Percentiles rank a stretch among this genome's conserved stretches.
phyloP scores from a whole-genome alignment of 495 filamentous ascomycete genomes.

The Penicillium coprophilum region DNA sequence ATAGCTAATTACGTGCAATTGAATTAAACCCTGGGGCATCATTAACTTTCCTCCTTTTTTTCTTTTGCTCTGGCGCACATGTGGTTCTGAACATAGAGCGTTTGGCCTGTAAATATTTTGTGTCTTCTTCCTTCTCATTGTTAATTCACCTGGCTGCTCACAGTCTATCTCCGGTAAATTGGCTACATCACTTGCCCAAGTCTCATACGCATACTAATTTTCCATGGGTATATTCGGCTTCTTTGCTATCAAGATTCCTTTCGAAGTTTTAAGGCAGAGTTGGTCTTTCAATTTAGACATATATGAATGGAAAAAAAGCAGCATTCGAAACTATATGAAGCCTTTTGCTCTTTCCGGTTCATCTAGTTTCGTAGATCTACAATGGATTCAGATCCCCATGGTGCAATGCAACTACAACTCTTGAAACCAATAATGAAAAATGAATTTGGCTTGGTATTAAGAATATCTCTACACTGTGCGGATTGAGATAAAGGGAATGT shows the following conservation, averaged over 20 bases:
- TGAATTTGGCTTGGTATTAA: not conserved
- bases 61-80: conserved; percentile 21
- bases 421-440: not conserved
- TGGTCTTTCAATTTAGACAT: not conserved
- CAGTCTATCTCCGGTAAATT: not conserved
- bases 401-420: not conserved
- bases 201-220: not conserved
- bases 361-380: not conserved
- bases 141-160: conserved; percentile 5
- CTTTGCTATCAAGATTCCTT: not conserved
- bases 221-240: not conserved
- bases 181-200: not conserved
- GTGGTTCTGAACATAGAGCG: conserved; percentile 33
- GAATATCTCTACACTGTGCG: not conserved
- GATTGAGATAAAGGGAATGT: not conserved
- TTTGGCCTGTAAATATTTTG: conserved; percentile 32
- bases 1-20: conserved; percentile 49
- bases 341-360: no score
- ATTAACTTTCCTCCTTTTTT: not conserved
- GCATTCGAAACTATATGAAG: no score
- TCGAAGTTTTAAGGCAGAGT: not conserved
- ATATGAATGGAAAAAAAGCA: not conserved
- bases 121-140: conserved; percentile 16
- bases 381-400: not conserved
- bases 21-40: conserved; percentile 31